phyloP scores from a whole-genome alignment of 2,329 filamentous ascomycete species.

The Ascocoryne sarcoides region DNA sequence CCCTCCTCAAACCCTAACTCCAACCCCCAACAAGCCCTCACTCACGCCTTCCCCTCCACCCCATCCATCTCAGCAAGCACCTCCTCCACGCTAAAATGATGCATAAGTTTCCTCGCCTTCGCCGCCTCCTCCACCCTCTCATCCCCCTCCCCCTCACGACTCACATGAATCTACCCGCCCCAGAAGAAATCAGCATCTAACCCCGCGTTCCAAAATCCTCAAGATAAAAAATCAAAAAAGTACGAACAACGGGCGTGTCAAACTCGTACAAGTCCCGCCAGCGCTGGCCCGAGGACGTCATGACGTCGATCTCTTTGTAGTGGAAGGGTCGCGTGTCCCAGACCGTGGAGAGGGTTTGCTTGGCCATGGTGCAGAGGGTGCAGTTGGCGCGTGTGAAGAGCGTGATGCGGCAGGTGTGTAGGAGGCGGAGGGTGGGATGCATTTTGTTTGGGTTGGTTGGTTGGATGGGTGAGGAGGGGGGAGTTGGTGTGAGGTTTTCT shows the following conservation, averaged over 20 bases:
- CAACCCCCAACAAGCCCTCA: too few relatives aligned
- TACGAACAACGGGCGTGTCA: conserved; percentile 64
- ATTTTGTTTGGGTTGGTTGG: too few relatives aligned
- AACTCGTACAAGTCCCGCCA: conserved; percentile 74
- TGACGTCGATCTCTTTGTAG: conserved; percentile 62
- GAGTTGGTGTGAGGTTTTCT: too few relatives aligned
- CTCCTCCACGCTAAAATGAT: conserved; percentile 60
- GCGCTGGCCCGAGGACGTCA: conserved; percentile 48
- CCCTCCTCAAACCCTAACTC: too few relatives aligned
- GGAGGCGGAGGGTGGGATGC: conserved; percentile 40
- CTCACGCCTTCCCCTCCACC: conserved; percentile 11
- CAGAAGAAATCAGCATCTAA: conserved; percentile 2
- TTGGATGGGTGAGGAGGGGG: too few relatives aligned
- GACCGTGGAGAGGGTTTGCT: conserved; percentile 57
- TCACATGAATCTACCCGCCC: conserved; percentile 45
- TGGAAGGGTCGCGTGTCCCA: conserved; percentile 59
- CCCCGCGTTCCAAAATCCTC: background rate
- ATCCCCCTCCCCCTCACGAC: conserved; percentile 42
- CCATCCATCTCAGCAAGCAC: conserved; percentile 61
- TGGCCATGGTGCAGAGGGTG: conserved; percentile 61
- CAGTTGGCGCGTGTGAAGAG: conserved; percentile 68
- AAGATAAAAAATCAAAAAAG: conserved; percentile 5
- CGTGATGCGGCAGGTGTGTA: conserved; percentile 55
- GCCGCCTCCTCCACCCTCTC: conserved; percentile 36
- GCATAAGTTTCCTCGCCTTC: conserved; percentile 63